Evolutionary conservation across 495 filamentous ascomycete genomes (phyloP).

Genomic region (Penicillium macrosclerotiorum): DNA sequence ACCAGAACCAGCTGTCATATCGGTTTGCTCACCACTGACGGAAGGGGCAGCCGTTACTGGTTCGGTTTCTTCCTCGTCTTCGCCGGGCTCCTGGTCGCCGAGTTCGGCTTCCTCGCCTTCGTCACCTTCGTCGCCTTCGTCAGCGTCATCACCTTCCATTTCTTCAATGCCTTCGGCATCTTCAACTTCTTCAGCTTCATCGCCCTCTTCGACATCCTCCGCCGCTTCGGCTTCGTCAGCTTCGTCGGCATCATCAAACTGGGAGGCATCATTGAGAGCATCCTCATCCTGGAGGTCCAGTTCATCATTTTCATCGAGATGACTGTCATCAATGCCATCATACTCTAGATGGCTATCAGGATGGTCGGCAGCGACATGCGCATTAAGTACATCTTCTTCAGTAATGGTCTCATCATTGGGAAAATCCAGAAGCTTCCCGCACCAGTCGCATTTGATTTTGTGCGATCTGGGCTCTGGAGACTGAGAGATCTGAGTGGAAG

Average conservation of each 20-base stretch:
- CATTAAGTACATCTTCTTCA: slow-evolving; percentile 28
- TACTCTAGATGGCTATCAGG: slow-evolving; percentile 26
- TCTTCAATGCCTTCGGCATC: slow-evolving; percentile 8
- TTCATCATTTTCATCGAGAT: background rate
- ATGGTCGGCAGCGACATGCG: slow-evolving; percentile 34
- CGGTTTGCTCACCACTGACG: slow-evolving; percentile 10
- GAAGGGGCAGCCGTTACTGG: slow-evolving; percentile 6
- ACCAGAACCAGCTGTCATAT: background rate
- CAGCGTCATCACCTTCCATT: slow-evolving; percentile 1
- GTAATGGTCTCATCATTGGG: slow-evolving; percentile 25
- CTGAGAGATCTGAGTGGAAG: slow-evolving; percentile 36
- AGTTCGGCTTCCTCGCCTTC: slow-evolving; percentile 16
- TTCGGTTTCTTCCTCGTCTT: slow-evolving; percentile 12
- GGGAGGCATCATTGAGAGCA: too few species aligned
- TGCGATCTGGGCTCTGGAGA: slow-evolving; percentile 31
- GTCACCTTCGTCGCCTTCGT: slow-evolving; percentile 19
- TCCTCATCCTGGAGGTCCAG: slow-evolving; percentile 5
- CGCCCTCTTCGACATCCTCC: slow-evolving; percentile 13
- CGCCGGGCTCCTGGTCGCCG: slow-evolving; percentile 10
- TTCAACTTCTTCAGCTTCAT: slow-evolving; percentile 23
- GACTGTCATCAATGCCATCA: slow-evolving; percentile 22
- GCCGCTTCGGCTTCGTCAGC: background rate
- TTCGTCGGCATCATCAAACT: background rate
- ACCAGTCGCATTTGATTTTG: slow-evolving; percentile 36
- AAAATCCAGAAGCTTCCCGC: slow-evolving; percentile 34